Percentiles rank a stretch among this genome's conserved stretches.
These are phyloP conservation scores for Phytopythium kandeliae DNA, from an alignment of 352 stramenopile species.

Conservation along the genomic window DNA sequence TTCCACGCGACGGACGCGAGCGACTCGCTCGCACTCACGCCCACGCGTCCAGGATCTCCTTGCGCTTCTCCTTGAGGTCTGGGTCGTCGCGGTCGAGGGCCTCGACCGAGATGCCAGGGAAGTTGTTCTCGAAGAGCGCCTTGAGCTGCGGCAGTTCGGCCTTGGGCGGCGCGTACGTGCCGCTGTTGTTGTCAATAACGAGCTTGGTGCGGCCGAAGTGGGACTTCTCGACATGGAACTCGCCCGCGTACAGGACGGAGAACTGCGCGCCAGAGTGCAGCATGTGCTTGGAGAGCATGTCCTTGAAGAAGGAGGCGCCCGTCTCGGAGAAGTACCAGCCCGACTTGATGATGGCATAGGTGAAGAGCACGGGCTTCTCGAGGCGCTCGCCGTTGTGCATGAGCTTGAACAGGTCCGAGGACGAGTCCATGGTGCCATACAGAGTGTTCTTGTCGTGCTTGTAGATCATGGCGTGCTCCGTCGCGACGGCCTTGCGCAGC, in stretches of 20 bases:
- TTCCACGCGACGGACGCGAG: too few relatives aligned
- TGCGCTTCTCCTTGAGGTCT: slow-evolving; percentile 17
- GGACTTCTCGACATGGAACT: slow-evolving; percentile 23
- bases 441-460: slow-evolving; percentile 13
- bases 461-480: slow-evolving; percentile 25
- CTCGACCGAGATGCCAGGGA: slow-evolving; percentile 18
- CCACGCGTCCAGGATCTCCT: slow-evolving; percentile 24
- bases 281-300: slow-evolving; percentile 37
- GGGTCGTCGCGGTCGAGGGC: slow-evolving; percentile 15
- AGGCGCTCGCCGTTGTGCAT: slow-evolving; percentile 15
- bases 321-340: slow-evolving; percentile 37
- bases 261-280: slow-evolving; percentile 20
- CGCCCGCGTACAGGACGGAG: slow-evolving; percentile 12
- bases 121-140: slow-evolving; percentile 20
- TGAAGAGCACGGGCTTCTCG: slow-evolving; percentile 27
- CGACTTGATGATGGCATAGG: slow-evolving; percentile 23
- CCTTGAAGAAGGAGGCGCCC: slow-evolving; percentile 27
- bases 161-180: slow-evolving; percentile 24
- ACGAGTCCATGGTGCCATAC: slow-evolving; percentile 10
- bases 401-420: slow-evolving; percentile 24
- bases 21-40: too few relatives aligned
- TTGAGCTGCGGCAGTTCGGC: slow-evolving; percentile 20
- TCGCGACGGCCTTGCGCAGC: slow-evolving; percentile 13
- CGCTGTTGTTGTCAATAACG: slow-evolving; percentile 34
- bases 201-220: slow-evolving; percentile 13